Evolutionary conservation across 257 asterid genomes (phyloP), one percentile per base, ranked within the genome.

Genomic region (Salvia miltiorrhiza): DNA sequence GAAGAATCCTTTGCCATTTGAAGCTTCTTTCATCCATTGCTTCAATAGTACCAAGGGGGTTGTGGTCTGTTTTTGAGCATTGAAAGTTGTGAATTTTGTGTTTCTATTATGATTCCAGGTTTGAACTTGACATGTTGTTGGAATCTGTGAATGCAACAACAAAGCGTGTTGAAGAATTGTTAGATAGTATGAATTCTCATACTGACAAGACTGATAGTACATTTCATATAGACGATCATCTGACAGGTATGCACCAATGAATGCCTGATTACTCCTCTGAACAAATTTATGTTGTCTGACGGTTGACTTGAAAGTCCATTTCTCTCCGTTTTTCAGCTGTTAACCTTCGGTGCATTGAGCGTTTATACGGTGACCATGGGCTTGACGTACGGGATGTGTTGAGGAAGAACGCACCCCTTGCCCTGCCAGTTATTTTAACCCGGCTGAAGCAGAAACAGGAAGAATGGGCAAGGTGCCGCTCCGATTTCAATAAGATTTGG

Each of bases 391-490:
- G 90, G 90, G 97, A 94, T 80, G 89, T 94, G 28, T 84, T 94
- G 77, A 82, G 87, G 82, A 91, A 86, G 84, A 94, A 85, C 78
- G 93, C 95, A 11, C 81, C 92, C 71, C 91, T 87, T 80, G 90
- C 97, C 32, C 80, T 91, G 80, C 97, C 97, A 39, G 92, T 94
- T 64, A 86, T 94, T 73, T 78, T 94, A 66, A 87, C 96, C 57
- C 92, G 99, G 58, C 82, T 94, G 83, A 94, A 91, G 85, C 99
- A 91, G 88, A 94, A 94, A 72, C 96, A 91, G 78, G 97, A 94
- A 84, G 99, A 94, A 78, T 94, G 96, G 97, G 88, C 88, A 3
- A 87, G 85, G 83, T 91, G 97, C 65, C 97, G 97, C 62, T 80
- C 85, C 43, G 97, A 94, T 76, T 94, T 91, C 72, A 94, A 87